A percentile compares a stretch with the other conserved stretches of the same genome.
phyloP scores from a whole-genome alignment of 345 rosid species.

The Hypericum androsaemum region DNA sequence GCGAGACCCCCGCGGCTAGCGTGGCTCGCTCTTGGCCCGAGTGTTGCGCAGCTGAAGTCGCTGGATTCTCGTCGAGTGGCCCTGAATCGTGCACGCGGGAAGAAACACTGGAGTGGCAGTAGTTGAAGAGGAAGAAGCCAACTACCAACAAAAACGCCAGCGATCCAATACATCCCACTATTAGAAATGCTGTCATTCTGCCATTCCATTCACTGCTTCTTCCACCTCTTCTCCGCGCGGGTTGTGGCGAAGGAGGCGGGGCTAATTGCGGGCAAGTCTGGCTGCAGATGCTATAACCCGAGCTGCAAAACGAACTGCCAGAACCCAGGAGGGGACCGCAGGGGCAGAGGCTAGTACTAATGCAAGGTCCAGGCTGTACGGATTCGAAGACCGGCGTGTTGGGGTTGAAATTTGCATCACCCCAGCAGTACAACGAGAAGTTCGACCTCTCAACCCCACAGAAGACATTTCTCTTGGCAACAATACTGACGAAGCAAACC shows the following conservation, averaged over 20 bases:
- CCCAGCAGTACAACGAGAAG: constrained; percentile 63
- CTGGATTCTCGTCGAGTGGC: constrained; percentile 32
- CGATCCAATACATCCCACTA: constrained; percentile 59
- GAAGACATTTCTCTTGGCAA: constrained; percentile 47
- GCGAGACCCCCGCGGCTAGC: not conserved
- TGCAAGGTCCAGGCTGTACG: constrained; percentile 53
- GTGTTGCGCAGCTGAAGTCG: not conserved
- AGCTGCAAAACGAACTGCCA: constrained; percentile 19
- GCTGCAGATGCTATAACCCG: constrained; percentile 22
- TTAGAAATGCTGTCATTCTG: constrained; percentile 38
- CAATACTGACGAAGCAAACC: constrained; percentile 24
- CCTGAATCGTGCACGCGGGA: constrained; percentile 70
- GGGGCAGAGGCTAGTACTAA: constrained; percentile 18
- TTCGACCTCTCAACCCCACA: constrained; percentile 34
- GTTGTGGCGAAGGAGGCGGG: constrained; percentile 2
- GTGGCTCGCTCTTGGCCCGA: constrained; percentile 7
- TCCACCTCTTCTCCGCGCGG: not conserved
- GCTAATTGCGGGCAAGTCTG: constrained; percentile 4
- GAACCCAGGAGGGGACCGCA: constrained; percentile 18
- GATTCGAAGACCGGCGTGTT: constrained; percentile 25
- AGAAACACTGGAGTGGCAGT: constrained; percentile 31
- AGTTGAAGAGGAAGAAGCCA: constrained; percentile 30
- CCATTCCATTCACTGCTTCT: constrained; percentile 24
- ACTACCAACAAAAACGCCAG: constrained; percentile 24
- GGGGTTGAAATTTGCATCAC: constrained; percentile 23